Conservation (phyloP, 2,329 filamentous ascomycete species). For the Amesomyces nigricolor region DNA sequence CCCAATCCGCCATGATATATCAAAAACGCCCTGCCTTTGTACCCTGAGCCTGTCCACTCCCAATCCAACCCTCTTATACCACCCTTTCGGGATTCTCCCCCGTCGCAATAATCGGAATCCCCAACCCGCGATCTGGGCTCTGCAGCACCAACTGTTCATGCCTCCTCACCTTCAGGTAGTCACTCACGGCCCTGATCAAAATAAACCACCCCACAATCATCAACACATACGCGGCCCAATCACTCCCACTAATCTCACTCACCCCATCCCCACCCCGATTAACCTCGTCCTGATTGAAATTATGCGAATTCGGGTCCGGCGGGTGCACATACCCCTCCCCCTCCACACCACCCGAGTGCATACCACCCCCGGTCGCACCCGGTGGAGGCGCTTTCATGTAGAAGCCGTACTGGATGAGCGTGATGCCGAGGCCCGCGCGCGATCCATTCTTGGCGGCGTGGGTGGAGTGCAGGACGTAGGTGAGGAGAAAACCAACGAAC, state of each 20-base stretch:
- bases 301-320: constrained; percentile 81
- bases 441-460: constrained; percentile 98
- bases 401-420: constrained; percentile 93
- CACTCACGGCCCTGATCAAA: constrained; percentile 84
- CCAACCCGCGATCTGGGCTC: constrained; percentile 82
- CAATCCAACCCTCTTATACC: constrained; percentile 47
- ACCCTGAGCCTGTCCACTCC: background rate
- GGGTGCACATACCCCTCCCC: constrained; percentile 63
- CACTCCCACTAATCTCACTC: constrained; percentile 61
- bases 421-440: constrained; percentile 87
- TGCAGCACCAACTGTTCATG: constrained; percentile 92
- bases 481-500: constrained; percentile 93
- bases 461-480: constrained; percentile 94
- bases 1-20: background rate
- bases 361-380: constrained; percentile 35
- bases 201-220: constrained; percentile 99
- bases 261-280: constrained; percentile 31
- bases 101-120: constrained; percentile 78
- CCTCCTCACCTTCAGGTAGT: constrained; percentile 79
- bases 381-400: constrained; percentile 68
- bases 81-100: constrained; percentile 74
- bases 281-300: constrained; percentile 73
- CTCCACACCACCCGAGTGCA: constrained; percentile 32
- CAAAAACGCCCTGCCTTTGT: constrained; percentile 1
- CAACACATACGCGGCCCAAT: constrained; percentile 85